Percentiles rank a stretch among this genome's conserved stretches.
Conservation (phyloP, 1,139 yeast species). For the Yamadazyma membranifaciens region DNA sequence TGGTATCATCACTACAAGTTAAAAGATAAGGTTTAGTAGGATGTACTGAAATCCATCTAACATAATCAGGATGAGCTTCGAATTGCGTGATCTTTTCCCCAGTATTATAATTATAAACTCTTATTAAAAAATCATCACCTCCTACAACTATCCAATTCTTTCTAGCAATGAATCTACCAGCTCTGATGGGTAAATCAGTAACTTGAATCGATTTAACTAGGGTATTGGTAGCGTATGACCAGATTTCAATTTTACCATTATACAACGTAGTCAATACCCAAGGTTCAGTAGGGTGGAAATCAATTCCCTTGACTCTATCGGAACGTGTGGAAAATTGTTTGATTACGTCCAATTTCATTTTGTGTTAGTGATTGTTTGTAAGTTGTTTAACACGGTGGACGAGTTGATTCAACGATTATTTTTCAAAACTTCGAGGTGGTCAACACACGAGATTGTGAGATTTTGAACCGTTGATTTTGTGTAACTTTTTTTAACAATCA, state of each 20-base stretch:
- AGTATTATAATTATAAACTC: slow-evolving; percentile 93
- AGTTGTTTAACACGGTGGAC: slow-evolving; percentile 7
- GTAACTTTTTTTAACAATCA: background rate
- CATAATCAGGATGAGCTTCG: slow-evolving; percentile 97
- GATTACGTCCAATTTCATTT: slow-evolving; percentile 52
- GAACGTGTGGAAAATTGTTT: slow-evolving; percentile 84
- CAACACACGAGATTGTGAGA: background rate
- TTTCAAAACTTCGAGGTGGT: slow-evolving; percentile 3
- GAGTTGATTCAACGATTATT: slow-evolving; percentile 4
- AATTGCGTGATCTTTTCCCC: slow-evolving; percentile 92
- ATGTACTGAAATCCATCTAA: slow-evolving; percentile 89
- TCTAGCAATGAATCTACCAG: slow-evolving; percentile 92
- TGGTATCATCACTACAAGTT: slow-evolving; percentile 89
- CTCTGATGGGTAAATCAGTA: slow-evolving; percentile 91
- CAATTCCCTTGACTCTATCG: slow-evolving; percentile 96
- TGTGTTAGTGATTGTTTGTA: slow-evolving; percentile 3
- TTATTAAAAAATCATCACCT: slow-evolving; percentile 88
- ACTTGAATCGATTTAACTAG: slow-evolving; percentile 64
- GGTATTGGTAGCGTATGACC: slow-evolving; percentile 82
- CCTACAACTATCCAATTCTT: slow-evolving; percentile 98
- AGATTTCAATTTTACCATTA: slow-evolving; percentile 84
- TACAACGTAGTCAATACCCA: slow-evolving; percentile 89
- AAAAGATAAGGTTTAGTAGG: slow-evolving; percentile 87
- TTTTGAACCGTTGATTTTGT: background rate
- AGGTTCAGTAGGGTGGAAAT: slow-evolving; percentile 96